Percentiles rank a stretch among this genome's conserved stretches.
phyloP scores from a whole-genome alignment of 805 yeast genomes.

The Ogataea glucozyma region DNA sequence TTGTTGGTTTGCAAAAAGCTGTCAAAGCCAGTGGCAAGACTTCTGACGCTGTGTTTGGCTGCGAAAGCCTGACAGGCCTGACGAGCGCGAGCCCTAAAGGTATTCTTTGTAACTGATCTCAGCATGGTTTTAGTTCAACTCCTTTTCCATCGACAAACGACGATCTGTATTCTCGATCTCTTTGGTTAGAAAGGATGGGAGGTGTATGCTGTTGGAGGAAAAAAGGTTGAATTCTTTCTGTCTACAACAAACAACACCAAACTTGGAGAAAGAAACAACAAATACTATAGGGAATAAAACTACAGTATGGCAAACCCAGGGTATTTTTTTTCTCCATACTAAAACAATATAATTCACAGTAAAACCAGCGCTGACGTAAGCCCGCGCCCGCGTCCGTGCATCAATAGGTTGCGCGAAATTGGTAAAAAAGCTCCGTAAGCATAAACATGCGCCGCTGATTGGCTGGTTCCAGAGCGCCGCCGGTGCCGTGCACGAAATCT shows the following conservation, averaged over 20 bases:
- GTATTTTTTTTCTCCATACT: too few relatives aligned
- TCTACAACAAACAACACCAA: constrained; percentile 1
- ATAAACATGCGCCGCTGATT: constrained; percentile 12
- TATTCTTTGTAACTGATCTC: constrained; percentile 29
- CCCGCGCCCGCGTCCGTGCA: constrained; percentile 7
- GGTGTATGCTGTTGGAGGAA: too few relatives aligned
- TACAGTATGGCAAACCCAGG: too few relatives aligned
- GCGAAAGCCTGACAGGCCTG: constrained; percentile 3
- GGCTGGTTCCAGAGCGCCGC: constrained; percentile 7
- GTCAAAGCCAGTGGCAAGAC: constrained; percentile 52
- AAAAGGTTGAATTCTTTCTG: not conserved
- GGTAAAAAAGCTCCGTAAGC: constrained; percentile 10
- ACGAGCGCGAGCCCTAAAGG: constrained; percentile 25
- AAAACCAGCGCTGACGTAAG: constrained; percentile 16
- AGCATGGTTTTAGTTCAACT: constrained; percentile 22
- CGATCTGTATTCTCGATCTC: too few relatives aligned
- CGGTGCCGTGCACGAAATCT: constrained; percentile 17
- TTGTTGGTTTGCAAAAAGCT: constrained; percentile 79
- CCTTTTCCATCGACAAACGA: constrained; percentile 8
- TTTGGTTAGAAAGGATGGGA: too few relatives aligned
- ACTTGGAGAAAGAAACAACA: constrained; percentile 2
- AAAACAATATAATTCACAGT: constrained; percentile 1
- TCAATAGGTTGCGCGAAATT: constrained; percentile 2
- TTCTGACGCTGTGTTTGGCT: constrained; percentile 14
- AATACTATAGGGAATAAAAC: too few relatives aligned